Evolutionary conservation across 139 green algal genomes (phyloP), one percentile per base, ranked within the genome.

Genomic region (Medakamo hakoo): DNA sequence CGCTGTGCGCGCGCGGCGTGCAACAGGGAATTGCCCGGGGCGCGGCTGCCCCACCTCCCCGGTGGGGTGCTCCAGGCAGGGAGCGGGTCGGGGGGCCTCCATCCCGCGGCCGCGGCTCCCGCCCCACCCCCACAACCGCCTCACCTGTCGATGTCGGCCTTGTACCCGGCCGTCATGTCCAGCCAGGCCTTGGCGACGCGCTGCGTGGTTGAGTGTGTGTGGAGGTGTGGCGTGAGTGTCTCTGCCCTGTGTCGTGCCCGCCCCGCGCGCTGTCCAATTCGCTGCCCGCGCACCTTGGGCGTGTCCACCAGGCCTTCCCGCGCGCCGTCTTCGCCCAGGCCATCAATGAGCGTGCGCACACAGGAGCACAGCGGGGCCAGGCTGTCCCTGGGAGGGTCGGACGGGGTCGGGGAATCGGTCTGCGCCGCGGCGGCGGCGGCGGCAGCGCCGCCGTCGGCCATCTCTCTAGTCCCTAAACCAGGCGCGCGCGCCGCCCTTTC

Each of bases 181-280:
- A 88, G 49, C 67, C 88, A 78, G 2, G 90, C 90, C 68, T 95
- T 94, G 4, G 86, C 88, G 5, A 97, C 90, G 3, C 90, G 71
- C 86, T 95, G 81, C 74, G 76, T 40, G 24, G 16, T 2, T 9
- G n/a, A 58, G 2, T 27, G 25, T n/a, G 64, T 59, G 18, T 60
- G 30, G 1, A 59, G 25, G n/a, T n/a, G n/a, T n/a, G n/a, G n/a
- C n/a, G n/a, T n/a, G n/a, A n/a, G n/a, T n/a, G n/a, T n/a, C n/a
- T n/a, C n/a, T n/a, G n/a, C n/a, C n/a, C n/a, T n/a, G n/a, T n/a
- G n/a, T n/a, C n/a, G n/a, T n/a, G n/a, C n/a, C n/a, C n/a, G n/a
- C n/a, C n/a, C n/a, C n/a, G n/a, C n/a, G n/a, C n/a, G n/a, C n/a
- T n/a, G n/a, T n/a, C n/a, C n/a, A n/a, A n/a, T n/a, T n/a, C n/a